Evolutionary conservation across 768 basidiomycete genomes (phyloP).

Genomic region (Boletus speciosus): DNA sequence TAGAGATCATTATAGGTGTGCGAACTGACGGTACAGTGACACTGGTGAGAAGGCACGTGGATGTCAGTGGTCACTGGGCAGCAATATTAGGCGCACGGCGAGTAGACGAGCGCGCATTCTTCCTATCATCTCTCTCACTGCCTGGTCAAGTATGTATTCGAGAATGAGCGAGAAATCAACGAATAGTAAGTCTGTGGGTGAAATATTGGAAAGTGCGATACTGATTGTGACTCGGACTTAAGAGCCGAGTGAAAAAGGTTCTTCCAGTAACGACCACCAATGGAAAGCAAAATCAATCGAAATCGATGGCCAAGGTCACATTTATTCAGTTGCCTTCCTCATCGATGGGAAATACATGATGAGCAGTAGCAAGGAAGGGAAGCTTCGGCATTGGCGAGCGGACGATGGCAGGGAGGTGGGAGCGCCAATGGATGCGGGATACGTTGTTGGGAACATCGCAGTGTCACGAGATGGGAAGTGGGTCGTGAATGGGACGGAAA

Average conservation of each 20-base stretch:
- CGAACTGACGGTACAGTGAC: too few relatives aligned
- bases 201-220: background rate
- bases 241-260: background rate
- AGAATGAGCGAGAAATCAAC: background rate
- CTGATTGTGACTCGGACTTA: background rate
- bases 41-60: too few relatives aligned
- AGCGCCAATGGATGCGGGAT: background rate
- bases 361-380: background rate
- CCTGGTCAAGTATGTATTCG: background rate
- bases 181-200: background rate
- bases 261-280: too few relatives aligned
- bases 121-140: background rate
- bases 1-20: background rate
- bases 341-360: background rate
- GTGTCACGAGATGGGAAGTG: slow-evolving; percentile 1
- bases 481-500: background rate
- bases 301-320: background rate
- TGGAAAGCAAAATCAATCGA: background rate
- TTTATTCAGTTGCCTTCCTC: background rate
- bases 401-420: background rate
- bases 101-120: background rate
- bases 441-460: background rate
- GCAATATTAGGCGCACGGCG: too few relatives aligned
- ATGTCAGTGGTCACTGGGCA: too few relatives aligned
- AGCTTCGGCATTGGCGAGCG: background rate